Conservation (phyloP, 1,284 basidiomycete genomes). For the Rhodotorula sp. region DNA sequence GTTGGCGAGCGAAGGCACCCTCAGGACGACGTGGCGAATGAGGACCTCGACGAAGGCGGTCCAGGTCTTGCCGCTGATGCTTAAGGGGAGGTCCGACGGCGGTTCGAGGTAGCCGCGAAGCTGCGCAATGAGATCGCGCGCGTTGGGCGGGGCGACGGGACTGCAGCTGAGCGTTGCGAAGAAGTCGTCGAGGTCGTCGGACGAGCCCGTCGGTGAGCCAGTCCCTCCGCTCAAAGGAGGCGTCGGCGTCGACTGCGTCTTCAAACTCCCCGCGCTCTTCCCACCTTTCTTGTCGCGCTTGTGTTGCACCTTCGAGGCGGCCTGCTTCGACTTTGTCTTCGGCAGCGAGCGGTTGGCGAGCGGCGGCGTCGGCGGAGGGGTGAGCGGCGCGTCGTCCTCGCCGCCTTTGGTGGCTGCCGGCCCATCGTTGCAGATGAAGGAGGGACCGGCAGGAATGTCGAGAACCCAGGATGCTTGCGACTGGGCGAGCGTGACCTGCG, state of each 20-base stretch:
- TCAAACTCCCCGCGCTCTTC: too few relatives aligned
- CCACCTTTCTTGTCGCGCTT: background rate
- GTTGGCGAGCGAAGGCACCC: constrained; percentile 24
- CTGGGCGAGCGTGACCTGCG: constrained; percentile 26
- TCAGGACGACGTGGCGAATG: constrained; percentile 35
- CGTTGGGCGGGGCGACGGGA: background rate
- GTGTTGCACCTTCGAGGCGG: too few relatives aligned
- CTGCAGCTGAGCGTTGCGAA: background rate
- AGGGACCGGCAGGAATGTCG: constrained; percentile 3
- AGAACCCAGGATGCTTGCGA: constrained; percentile 36
- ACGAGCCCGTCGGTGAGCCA: too few relatives aligned
- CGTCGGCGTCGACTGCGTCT: too few relatives aligned
- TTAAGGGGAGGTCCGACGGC: constrained; percentile 12
- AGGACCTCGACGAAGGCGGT: constrained; percentile 10
- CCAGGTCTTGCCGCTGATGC: constrained; percentile 13
- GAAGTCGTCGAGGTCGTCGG: background rate
- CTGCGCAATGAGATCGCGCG: constrained; percentile 12
- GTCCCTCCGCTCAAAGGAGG: too few relatives aligned
- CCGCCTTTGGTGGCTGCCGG: background rate
- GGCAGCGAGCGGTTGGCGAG: constrained; percentile 4
- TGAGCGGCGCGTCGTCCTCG: constrained; percentile 10
- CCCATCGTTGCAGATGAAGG: constrained; percentile 20
- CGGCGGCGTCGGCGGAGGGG: constrained; percentile 31
- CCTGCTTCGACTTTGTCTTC: too few relatives aligned
- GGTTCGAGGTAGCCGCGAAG: constrained; percentile 24